Conservation (phyloP, 192 early-diverging fungal species). For the Phlyctochytrium bullatum region DNA sequence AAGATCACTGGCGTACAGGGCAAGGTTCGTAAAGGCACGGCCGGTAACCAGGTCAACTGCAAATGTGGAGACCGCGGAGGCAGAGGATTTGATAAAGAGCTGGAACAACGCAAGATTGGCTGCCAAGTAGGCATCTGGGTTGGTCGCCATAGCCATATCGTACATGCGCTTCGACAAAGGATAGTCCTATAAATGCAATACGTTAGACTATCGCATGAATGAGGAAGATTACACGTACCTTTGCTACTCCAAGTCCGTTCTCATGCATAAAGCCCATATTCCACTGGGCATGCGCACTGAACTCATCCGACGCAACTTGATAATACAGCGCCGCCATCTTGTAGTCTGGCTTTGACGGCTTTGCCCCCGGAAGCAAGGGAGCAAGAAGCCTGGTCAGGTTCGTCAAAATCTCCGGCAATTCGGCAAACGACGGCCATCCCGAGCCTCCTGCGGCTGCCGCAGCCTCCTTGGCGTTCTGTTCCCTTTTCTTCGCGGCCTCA, state of each 20-base stretch:
- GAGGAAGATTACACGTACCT: conserved; percentile 36
- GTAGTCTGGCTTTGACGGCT: conserved; percentile 44
- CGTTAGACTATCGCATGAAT: neutral
- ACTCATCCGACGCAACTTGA: conserved; percentile 76
- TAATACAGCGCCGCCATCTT: conserved; percentile 82
- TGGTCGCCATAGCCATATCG: conserved; percentile 74
- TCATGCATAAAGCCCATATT: conserved; percentile 97
- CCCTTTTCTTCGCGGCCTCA: neutral
- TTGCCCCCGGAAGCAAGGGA: neutral
- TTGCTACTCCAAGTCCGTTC: conserved; percentile 83
- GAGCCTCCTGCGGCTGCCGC: neutral
- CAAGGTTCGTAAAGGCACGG: neutral
- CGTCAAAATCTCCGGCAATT: conserved; percentile 6
- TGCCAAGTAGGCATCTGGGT: conserved; percentile 77
- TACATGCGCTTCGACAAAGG: conserved; percentile 93
- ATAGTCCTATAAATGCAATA: conserved; percentile 63
- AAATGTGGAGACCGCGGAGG: neutral
- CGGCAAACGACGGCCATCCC: neutral
- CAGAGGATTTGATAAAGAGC: conserved; percentile 48
- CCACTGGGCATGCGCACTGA: conserved; percentile 87
- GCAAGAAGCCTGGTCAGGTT: neutral
- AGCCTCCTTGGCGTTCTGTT: neutral
- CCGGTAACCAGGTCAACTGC: neutral
- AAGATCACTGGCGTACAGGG: neutral
- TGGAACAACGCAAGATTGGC: conserved; percentile 72